Conservation (phyloP, 352 stramenopile species). For the Globisporangium camurandrum region DNA sequence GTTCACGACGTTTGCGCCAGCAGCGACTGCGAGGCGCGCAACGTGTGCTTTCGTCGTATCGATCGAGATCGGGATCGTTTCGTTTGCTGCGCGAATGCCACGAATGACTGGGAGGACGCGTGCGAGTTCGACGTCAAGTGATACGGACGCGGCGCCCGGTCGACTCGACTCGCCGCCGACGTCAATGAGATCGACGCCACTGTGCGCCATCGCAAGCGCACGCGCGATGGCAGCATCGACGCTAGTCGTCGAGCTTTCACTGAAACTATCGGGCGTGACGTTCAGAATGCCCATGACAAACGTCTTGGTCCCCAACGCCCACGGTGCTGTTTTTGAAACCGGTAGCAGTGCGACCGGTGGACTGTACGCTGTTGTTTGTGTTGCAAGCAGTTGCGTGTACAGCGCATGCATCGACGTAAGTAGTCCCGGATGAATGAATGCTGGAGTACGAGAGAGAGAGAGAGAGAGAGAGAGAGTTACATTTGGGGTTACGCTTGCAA, state of each 20-base stretch:
- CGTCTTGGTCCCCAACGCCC: slow-evolving; percentile 52
- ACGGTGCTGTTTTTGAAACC: slow-evolving; percentile 30
- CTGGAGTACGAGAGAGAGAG: slow-evolving; percentile 11
- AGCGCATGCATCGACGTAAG: slow-evolving; percentile 71
- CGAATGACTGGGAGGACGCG: slow-evolving; percentile 93
- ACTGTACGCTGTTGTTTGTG: slow-evolving; percentile 15
- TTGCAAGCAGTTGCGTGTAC: slow-evolving; percentile 28
- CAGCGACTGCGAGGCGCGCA: slow-evolving; percentile 82
- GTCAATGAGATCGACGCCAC: slow-evolving; percentile 94
- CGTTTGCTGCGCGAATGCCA: slow-evolving; percentile 68
- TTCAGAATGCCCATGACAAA: slow-evolving; percentile 99
- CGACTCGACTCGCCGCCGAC: slow-evolving; percentile 98
- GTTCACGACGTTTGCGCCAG: slow-evolving; percentile 96
- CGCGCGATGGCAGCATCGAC: slow-evolving; percentile 63
- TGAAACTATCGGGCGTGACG: slow-evolving; percentile 98
- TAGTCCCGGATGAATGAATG: slow-evolving; percentile 70
- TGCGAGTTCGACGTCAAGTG: slow-evolving; percentile 85
- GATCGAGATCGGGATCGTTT: slow-evolving; percentile 91
- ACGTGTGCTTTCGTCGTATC: slow-evolving; percentile 94
- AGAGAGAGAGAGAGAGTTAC: not conserved
- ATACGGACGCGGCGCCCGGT: slow-evolving; percentile 89
- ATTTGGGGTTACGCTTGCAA: not conserved
- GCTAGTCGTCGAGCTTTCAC: slow-evolving; percentile 42
- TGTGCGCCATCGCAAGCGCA: slow-evolving; percentile 82
- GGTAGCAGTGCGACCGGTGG: slow-evolving; percentile 47